Evolutionary conservation across 176 grass and related monocot species (phyloP), one percentile per base, ranked within the genome.

Genomic region (Thinopyrum elongatum): DNA sequence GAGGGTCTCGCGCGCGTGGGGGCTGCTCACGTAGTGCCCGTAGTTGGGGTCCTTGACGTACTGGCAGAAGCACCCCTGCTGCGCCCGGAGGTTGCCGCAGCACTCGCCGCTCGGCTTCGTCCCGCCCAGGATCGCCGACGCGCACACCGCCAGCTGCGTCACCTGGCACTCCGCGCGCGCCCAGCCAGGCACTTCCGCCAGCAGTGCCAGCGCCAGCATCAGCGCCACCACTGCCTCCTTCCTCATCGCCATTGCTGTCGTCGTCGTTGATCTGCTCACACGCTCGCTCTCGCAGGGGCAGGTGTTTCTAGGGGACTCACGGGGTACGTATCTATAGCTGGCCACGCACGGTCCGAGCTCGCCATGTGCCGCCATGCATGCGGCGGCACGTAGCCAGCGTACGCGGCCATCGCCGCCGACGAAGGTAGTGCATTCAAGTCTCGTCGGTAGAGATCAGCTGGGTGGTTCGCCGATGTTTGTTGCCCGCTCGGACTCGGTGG

Each of bases 61-160:
- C 83, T 71, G 16, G 83, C 88, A 90, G 23, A 90, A 78, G 79
- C 88, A 90, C 0, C 78, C n/a, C 83, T 71, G 63, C 72, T 86
- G 83, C 63, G 83, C 63, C 38, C 7, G 66, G 7, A 90, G 49
- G 71, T 4, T 77, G 28, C 49, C 15, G 88, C 88, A 90, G 83
- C 88, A 90, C 63, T 5, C 49, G 36, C 49, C 1, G 3, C 62
- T 39, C 16, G 88, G 83, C 71, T 2, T 4, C 10, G 6, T n/a
- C 6, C 88, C 88, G 0, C 8, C 1, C 28, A 39, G 1, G 16
- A 90, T 28, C 83, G 83, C 78, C 36, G 29, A 1, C 3, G 13
- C 35, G 78, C 88, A 90, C 61, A 21, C 14, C 35, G 38, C 13
- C 78, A 90, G 88, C 78, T 47, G 77, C 62, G 22, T 10, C 1